Conservation (phyloP, 805 yeast genomes). For the baker's yeast (Saccharomyces cerevisiae) region DNA sequence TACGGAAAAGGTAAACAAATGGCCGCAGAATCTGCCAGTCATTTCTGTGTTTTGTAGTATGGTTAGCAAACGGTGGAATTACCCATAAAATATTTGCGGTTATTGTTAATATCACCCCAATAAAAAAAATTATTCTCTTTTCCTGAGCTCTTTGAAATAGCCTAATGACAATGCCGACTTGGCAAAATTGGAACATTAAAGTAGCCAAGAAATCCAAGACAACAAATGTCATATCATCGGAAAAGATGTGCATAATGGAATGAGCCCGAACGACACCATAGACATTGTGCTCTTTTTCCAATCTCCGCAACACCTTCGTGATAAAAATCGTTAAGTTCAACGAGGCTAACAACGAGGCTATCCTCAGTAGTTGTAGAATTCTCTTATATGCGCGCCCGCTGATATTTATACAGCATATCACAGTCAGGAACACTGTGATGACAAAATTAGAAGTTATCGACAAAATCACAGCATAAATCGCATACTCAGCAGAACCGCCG, state of each 20-base stretch:
- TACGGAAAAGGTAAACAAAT: constrained; percentile 63
- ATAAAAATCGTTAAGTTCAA: constrained; percentile 46
- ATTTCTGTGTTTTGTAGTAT: constrained; percentile 7
- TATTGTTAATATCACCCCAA: constrained; percentile 47
- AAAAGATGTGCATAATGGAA: constrained; percentile 31
- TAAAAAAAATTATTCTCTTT: constrained; percentile 49
- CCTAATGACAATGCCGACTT: constrained; percentile 64
- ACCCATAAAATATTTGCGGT: constrained; percentile 65
- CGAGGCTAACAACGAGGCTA: constrained; percentile 46
- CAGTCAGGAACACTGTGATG: constrained; percentile 52
- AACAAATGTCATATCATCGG: constrained; percentile 39
- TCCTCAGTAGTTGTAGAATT: constrained; percentile 19
- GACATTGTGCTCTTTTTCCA: constrained; percentile 40
- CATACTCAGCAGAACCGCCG: constrained; percentile 43
- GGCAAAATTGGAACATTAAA: constrained; percentile 52
- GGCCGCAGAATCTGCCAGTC: constrained; percentile 56
- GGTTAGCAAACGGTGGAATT: constrained; percentile 34
- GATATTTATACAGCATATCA: constrained; percentile 57
- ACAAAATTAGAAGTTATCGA: constrained; percentile 58
- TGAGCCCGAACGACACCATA: constrained; percentile 29
- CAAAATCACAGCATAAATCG: constrained; percentile 55
- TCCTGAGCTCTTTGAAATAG: constrained; percentile 61
- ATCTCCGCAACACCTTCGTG: constrained; percentile 37
- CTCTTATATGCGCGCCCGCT: constrained; percentile 51
- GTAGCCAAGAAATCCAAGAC: constrained; percentile 52